Evolutionary conservation across 768 basidiomycete genomes (phyloP), one percentile per base, ranked within the genome.

Genomic region (Daedalea quercina): DNA sequence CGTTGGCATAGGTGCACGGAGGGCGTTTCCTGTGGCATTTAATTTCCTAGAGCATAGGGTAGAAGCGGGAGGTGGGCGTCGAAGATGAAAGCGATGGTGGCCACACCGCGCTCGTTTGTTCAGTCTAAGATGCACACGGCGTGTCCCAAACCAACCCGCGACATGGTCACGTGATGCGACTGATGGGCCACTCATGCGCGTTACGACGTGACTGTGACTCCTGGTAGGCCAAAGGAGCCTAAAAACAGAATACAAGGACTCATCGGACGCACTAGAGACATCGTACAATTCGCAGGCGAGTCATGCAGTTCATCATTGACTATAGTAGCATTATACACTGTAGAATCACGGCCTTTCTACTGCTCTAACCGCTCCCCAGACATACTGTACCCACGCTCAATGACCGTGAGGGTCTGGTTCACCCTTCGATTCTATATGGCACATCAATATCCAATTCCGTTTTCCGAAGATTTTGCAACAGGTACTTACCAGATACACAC

Each of bases 381-480:
- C n/a, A n/a, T n/a, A n/a, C 42, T 44, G 42, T 8, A 44, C 13
- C 23, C 52, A 22, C 57, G 11, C 24, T 28, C 71, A 89, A 66
- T 90, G 87, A n/a, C 81, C 87, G 65, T 90, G 87, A 33, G 78
- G 77, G 63, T 90, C 88, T 44, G 74, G 74, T 60, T 90, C 87
- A 45, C 73, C 77, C 68, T 86, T 82, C 59, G 80, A 77, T 69
- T 91, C 88, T 90, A 61, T n/a, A 20, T 20, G 8, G 57, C 50
- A 50, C 53, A 48, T 53, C 25, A 55, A 35, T 40, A 40, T 37
- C 19, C 44, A 26, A 25, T 6, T 22, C 11, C 33, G 17, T 7
- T 40, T 6, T 11, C 4, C 28, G 28, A 31, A 11, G 11, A 40
- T 40, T 6, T 40, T n/a, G 31, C 25, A 17, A 31, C 34, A 12